These are phyloP conservation scores for Jatropha curcas DNA, from an alignment of 345 rosid genomes.

Conservation along the genomic window DNA sequence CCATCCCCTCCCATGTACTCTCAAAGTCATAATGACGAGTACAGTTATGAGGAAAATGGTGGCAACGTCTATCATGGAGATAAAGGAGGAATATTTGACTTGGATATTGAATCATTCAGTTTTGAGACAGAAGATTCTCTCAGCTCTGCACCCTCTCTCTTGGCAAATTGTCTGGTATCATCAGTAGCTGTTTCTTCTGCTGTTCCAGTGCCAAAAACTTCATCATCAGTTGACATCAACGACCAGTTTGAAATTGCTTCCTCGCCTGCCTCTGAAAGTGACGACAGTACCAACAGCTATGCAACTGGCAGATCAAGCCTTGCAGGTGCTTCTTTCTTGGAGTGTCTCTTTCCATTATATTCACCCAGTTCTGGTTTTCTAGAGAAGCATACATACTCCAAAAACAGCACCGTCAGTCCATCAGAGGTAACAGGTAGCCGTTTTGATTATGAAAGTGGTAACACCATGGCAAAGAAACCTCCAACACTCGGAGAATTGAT, in stretches of 20 bases:
- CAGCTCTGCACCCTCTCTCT: constrained; percentile 56
- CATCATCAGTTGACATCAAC: constrained; percentile 23
- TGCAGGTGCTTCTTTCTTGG: constrained; percentile 75
- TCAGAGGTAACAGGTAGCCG: constrained; percentile 22
- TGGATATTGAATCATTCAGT: constrained; percentile 39
- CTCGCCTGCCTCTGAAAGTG: constrained; percentile 60
- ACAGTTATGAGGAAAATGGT: constrained; percentile 17
- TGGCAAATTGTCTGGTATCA: constrained; percentile 44
- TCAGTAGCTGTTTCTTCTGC: constrained; percentile 37
- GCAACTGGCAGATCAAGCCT: constrained; percentile 63
- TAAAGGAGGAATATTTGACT: constrained; percentile 15
- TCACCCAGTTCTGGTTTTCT: constrained; percentile 48
- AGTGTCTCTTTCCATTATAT: constrained; percentile 75
- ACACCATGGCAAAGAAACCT: constrained; percentile 41
- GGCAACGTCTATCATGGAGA: constrained; percentile 17
- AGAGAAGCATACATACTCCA: constrained; percentile 27
- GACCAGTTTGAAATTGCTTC: constrained; percentile 36
- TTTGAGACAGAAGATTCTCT: constrained; percentile 52
- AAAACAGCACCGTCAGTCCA: constrained; percentile 28
- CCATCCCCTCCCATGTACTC: constrained; percentile 42
- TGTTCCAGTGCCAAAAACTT: constrained; percentile 35
- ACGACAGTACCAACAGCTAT: constrained; percentile 66
- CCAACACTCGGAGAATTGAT: constrained; percentile 80
- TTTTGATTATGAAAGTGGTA: constrained; percentile 23
- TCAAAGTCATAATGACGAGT: constrained; percentile 12